Conservation (phyloP, 306 rosid genomes). For the Pterocarpus macrocarpus region DNA sequence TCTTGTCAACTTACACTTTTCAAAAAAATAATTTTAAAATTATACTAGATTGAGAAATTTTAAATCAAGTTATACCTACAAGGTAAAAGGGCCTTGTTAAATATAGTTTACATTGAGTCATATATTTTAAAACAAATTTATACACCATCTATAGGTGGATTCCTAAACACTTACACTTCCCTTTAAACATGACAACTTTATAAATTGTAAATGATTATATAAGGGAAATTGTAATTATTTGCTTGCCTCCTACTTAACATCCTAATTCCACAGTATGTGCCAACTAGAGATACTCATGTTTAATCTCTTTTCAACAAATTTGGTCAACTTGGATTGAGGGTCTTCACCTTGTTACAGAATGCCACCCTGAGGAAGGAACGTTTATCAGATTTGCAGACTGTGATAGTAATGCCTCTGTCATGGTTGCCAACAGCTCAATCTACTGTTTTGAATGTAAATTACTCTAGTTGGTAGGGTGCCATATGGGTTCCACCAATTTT, state of each 20-base stretch:
- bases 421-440: not conserved
- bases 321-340: conserved; percentile 18
- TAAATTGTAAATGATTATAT: too few species aligned
- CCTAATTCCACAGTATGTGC: not conserved
- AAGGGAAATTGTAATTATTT: too few species aligned
- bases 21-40: too few species aligned
- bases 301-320: not conserved
- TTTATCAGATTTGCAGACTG: conserved; percentile 29
- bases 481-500: conserved; percentile 37
- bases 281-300: not conserved
- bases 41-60: too few species aligned
- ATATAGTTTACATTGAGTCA: too few species aligned
- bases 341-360: conserved; percentile 27
- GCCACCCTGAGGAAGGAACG: conserved; percentile 37
- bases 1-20: too few species aligned
- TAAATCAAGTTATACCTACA: too few species aligned
- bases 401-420: conserved; percentile 30
- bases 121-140: too few species aligned
- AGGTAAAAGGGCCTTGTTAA: too few species aligned
- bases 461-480: conserved; percentile 38
- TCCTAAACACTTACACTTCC: too few species aligned
- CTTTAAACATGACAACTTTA: too few species aligned
- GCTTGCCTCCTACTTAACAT: conserved; percentile 4
- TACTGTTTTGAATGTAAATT: conserved; percentile 41
- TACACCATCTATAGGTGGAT: too few species aligned